Evolutionary conservation across 805 yeast genomes (phyloP), one percentile per base, ranked within the genome.

Genomic region (Cyberlindnera xylosilytica): DNA sequence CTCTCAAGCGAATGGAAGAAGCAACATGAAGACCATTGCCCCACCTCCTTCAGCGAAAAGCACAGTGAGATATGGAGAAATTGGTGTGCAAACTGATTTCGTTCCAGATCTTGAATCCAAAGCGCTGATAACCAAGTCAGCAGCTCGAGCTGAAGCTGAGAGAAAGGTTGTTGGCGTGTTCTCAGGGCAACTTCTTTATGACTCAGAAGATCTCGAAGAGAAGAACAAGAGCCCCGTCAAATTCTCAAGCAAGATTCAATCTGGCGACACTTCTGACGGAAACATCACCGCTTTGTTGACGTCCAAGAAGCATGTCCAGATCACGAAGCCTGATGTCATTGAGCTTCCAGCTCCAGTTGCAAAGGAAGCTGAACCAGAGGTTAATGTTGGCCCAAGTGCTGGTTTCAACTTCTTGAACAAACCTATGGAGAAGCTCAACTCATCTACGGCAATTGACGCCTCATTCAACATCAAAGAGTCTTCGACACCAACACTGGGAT

Each of bases 391-490:
- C 2, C 62, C 62, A 44, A 58, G 62, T 49, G 54, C 62, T 6
- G 62, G 62, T 2, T 58, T 58, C 50, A 57, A 51, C 36, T 58
- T 58, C 49, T 18, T 57, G 30, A 44, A 41, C 4, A 46, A 40
- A 19, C 41, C 35, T 9, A 16, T n/a, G 16, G 28, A 36, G 19
- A 18, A 9, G 10, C 26, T 3, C 13, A 28, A 15, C 27, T 7
- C 24, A 8, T 22, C 24, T 8, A 22, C 28, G 20, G 27, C 20
- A 3, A 11, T 11, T 8, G 32, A 32, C 27, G 20, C 33, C 6
- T 17, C 36, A 19, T n/a, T 38, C 8, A 42, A 41, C 4, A 41
- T 45, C 30, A 46, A 42, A 13, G 45, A 48, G 17, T 33, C 56
- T 30, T 38, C 42, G 3, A n/a, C 44, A 7, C 46, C 46, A 20